These are phyloP conservation scores for Crucibulum laeve DNA, from an alignment of 768 basidiomycete genomes.

Conservation along the genomic window DNA sequence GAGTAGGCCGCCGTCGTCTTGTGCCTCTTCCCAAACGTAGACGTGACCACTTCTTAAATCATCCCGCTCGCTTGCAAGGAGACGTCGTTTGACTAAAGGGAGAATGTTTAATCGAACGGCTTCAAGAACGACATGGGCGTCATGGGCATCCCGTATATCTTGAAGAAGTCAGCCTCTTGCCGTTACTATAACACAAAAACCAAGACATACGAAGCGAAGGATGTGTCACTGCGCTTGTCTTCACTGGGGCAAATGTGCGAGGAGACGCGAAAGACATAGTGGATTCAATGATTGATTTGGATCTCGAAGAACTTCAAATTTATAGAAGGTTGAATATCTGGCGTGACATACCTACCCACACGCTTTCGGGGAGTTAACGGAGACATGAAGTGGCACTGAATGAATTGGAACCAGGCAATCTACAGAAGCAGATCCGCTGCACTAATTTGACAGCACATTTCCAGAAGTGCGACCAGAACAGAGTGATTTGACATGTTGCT, in stretches of 20 bases:
- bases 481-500: background rate
- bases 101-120: constrained; percentile 68
- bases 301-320: constrained; percentile 7
- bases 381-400: constrained; percentile 11
- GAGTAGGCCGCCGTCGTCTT: constrained; percentile 63
- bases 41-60: constrained; percentile 69
- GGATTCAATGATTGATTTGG: constrained; percentile 8
- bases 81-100: constrained; percentile 66
- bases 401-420: constrained; percentile 2
- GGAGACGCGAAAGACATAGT: constrained; percentile 15
- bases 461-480: background rate
- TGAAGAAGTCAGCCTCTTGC: background rate
- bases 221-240: constrained; percentile 36
- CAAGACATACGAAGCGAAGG: constrained; percentile 39
- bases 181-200: background rate
- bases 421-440: background rate
- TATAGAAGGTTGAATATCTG: constrained; percentile 20
- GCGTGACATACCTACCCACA: constrained; percentile 8
- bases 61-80: constrained; percentile 68
- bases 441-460: background rate
- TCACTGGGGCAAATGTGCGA: constrained; percentile 13
- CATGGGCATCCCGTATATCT: constrained; percentile 80
- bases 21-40: constrained; percentile 85
- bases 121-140: constrained; percentile 73
- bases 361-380: constrained; percentile 40